Percentiles rank a stretch among this genome's conserved stretches.
phyloP scores from a whole-genome alignment of 2,329 filamentous ascomycete genomes.

The Endothia cerciana region DNA sequence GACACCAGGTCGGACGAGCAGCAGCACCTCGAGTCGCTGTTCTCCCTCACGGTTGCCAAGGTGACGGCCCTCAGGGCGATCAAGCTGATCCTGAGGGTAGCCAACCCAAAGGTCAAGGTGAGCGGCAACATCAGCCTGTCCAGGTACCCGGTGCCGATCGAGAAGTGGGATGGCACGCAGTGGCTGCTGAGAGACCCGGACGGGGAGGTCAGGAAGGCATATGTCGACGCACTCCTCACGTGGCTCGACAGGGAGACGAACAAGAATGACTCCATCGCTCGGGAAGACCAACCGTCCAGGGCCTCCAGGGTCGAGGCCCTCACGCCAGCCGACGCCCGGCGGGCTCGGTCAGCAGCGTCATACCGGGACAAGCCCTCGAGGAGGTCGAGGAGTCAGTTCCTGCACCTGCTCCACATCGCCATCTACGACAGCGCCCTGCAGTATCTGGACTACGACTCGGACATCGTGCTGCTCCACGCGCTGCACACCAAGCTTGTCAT shows the following conservation, averaged over 20 bases:
- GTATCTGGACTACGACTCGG: conserved; percentile 70
- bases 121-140: conserved; percentile 66
- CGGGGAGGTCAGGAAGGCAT: conserved; percentile 78
- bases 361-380: conserved; percentile 60
- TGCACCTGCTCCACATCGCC: conserved; percentile 81
- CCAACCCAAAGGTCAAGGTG: conserved; percentile 68
- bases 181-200: conserved; percentile 86
- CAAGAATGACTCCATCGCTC: conserved; percentile 56
- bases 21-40: conserved; percentile 54
- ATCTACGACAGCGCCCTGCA: conserved; percentile 89
- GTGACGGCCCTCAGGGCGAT: conserved; percentile 75
- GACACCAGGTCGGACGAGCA: conserved; percentile 44
- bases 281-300: conserved; percentile 35
- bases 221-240: conserved; percentile 78
- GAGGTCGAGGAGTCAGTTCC: conserved; percentile 68
- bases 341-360: conserved; percentile 71
- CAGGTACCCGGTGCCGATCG: conserved; percentile 74
- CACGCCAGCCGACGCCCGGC: conserved; percentile 55
- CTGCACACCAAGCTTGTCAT: conserved; percentile 75
- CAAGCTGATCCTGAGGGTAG: conserved; percentile 80
- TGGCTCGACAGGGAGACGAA: conserved; percentile 86
- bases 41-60: conserved; percentile 59
- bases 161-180: conserved; percentile 95
- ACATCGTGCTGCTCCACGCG: conserved; percentile 77
- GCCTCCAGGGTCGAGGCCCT: conserved; percentile 57